A percentile compares a stretch with the other conserved stretches of the same genome.
Evolutionary conservation across 2,329 filamentous ascomycete genomes (phyloP).

Genomic region (Tolypocladium sp.): DNA sequence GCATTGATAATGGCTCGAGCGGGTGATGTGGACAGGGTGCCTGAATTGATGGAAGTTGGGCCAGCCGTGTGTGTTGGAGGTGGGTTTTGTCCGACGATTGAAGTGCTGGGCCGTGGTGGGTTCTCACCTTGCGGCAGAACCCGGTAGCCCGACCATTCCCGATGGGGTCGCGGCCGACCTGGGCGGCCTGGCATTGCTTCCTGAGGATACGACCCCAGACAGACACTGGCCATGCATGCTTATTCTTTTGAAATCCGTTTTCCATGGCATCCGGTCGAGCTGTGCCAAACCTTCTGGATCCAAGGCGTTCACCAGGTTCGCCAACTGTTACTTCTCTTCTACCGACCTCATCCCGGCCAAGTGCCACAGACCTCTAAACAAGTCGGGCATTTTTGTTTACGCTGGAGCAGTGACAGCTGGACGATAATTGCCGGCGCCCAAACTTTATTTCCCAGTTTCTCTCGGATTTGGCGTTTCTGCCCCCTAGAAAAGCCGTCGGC

Average conservation of each 20-base stretch:
- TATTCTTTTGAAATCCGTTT: neutral
- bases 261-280: too few relatives aligned
- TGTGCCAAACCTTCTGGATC: too few relatives aligned
- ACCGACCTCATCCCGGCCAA: too few relatives aligned
- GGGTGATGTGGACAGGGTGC: neutral
- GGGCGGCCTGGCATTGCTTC: neutral
- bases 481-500: neutral
- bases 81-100: slow-evolving; percentile 2
- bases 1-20: neutral
- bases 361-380: too few relatives aligned
- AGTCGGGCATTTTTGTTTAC: too few relatives aligned
- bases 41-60: neutral
- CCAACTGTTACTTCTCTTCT: too few relatives aligned
- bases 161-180: too few relatives aligned
- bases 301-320: too few relatives aligned
- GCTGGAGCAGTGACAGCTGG: too few relatives aligned
- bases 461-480: neutral
- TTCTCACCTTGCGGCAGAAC: neutral
- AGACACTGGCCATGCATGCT: neutral
- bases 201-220: neutral
- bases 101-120: neutral
- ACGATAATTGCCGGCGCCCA: too few relatives aligned
- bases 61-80: slow-evolving; percentile 1
- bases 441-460: too few relatives aligned
- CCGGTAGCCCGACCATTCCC: neutral